Percentiles rank a stretch among this genome's conserved stretches.
Conservation (phyloP, 441 rosid genomes). For the Erodium chrysanthum region DNA sequence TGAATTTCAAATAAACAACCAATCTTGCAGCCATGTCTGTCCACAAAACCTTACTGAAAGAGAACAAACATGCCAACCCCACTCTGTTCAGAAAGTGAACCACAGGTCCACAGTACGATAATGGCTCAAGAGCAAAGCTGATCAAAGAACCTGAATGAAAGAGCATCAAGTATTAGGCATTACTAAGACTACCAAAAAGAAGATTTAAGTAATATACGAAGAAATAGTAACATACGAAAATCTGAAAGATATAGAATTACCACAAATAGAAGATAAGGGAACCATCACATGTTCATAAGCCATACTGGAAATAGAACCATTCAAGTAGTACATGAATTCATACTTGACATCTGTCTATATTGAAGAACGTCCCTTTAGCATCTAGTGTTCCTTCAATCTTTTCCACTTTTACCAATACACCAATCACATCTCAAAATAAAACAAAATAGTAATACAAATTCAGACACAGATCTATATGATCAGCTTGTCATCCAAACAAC, state of each 20-base stretch:
- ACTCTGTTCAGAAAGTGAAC: slow-evolving; percentile 9
- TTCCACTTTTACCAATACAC: neutral
- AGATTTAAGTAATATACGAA: neutral
- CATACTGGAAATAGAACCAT: neutral
- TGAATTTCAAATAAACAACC: slow-evolving; percentile 23
- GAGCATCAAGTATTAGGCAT: neutral
- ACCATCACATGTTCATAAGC: neutral
- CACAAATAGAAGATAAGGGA: neutral
- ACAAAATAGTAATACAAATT: neutral
- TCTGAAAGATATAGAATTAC: neutral
- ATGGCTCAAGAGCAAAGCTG: neutral
- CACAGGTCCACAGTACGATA: neutral
- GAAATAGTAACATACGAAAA: neutral
- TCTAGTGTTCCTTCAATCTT: neutral
- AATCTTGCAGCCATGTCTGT: slow-evolving; percentile 14
- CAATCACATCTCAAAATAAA: neutral
- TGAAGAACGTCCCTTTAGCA: neutral
- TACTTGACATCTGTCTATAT: neutral
- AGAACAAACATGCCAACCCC: slow-evolving; percentile 7
- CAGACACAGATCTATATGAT: slow-evolving; percentile 29
- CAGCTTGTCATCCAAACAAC: slow-evolving; percentile 14
- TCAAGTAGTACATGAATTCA: neutral
- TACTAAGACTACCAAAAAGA: neutral
- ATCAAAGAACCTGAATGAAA: neutral
- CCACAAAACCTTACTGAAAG: neutral